Conservation (phyloP, 495 filamentous ascomycete species). For the Podospora pseudoanserina region DNA sequence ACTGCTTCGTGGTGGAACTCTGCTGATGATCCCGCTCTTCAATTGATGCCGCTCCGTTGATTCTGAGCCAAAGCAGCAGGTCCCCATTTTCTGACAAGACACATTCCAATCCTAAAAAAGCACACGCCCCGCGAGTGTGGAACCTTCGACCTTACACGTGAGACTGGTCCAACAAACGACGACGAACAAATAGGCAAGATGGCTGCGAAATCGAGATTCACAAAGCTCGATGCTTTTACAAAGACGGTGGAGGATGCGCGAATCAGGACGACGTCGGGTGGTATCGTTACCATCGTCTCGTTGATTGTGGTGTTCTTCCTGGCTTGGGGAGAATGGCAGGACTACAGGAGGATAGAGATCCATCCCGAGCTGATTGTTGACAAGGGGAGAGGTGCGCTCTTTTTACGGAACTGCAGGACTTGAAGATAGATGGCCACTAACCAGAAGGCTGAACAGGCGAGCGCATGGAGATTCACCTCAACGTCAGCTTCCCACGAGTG, state of each 20-base stretch:
- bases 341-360: constrained; percentile 83
- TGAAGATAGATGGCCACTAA: constrained; percentile 15
- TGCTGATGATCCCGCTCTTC: constrained; percentile 8
- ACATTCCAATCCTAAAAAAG: neutral
- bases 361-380: constrained; percentile 93
- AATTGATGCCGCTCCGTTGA: constrained; percentile 26
- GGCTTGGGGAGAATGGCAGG: constrained; percentile 91
- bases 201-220: constrained; percentile 79
- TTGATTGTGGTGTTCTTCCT: constrained; percentile 83
- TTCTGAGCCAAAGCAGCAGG: neutral
- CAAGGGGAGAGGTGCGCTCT: constrained; percentile 77
- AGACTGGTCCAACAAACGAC: constrained; percentile 10
- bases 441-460: constrained; percentile 55
- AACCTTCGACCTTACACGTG: neutral
- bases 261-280: constrained; percentile 93
- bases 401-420: too few relatives aligned
- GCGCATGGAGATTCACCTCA: constrained; percentile 98
- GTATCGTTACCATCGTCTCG: constrained; percentile 88
- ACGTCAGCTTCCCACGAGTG: constrained; percentile 90
- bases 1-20: neutral
- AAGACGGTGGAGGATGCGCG: constrained; percentile 98
- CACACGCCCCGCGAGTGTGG: constrained; percentile 11
- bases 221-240: constrained; percentile 93
- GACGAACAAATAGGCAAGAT: constrained; percentile 36
- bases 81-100: neutral